These are phyloP conservation scores for Haplosporangium sp. DNA, from an alignment of 371 early-diverging fungal genomes.

Conservation along the genomic window DNA sequence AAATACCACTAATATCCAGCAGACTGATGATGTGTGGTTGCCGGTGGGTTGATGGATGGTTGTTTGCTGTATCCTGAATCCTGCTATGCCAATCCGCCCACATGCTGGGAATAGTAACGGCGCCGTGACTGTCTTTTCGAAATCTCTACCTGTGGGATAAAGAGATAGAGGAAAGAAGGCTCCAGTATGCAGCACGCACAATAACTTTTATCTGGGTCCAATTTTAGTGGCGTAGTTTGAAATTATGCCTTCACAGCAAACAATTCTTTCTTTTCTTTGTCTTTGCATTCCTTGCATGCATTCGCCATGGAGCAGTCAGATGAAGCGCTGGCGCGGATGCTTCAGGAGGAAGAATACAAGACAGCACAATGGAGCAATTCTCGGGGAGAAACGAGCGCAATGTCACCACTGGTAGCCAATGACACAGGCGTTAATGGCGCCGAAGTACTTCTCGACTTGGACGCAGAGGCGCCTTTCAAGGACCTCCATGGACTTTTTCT, in stretches of 20 bases:
- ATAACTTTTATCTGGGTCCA: constrained; percentile 19
- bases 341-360: constrained; percentile 54
- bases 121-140: constrained; percentile 31
- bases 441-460: constrained; percentile 28
- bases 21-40: constrained; percentile 1
- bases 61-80: constrained; percentile 2
- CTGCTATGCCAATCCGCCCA: neutral
- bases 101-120: neutral
- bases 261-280: neutral
- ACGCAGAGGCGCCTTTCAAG: constrained; percentile 43
- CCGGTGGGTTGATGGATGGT: constrained; percentile 19
- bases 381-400: neutral
- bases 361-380: neutral
- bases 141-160: constrained; percentile 47
- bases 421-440: constrained; percentile 23
- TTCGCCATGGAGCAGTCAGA: constrained; percentile 42
- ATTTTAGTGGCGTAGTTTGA: constrained; percentile 21
- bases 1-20: too few relatives aligned
- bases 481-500: constrained; percentile 67
- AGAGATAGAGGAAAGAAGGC: constrained; percentile 54
- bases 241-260: neutral
- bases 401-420: constrained; percentile 1
- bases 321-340: constrained; percentile 55
- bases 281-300: neutral
- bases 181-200: constrained; percentile 20